Base-by-base conservation (phyloP, 768 basidiomycete genomes). In the Pulveroboletus sp. region DNA sequence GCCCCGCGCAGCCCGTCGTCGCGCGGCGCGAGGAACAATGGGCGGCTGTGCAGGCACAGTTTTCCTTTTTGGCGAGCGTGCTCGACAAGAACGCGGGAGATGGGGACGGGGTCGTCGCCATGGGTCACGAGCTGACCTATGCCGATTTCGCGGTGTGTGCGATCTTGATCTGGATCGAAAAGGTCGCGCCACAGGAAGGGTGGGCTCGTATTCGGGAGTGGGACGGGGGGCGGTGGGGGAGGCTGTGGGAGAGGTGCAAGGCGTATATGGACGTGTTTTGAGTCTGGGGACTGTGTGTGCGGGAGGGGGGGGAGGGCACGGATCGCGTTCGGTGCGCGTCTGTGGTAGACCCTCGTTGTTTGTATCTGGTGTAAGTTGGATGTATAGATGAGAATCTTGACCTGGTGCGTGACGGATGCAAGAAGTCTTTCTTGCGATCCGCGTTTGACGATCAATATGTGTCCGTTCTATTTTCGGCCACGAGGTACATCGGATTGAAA, bases 81-180 rank as follows among this genome's bases (percentile, higher is more conserved):
- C 68, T 89, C n/a, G 82, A 85, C 58, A 86, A 84, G 67, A 87
- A 87, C 54, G 55, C 64, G 6, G 74, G 75, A 0, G 83, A 86
- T 45, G 81, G 82, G 3, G 70, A 85, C 54, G 82, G 82, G 2
- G 68, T 79, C 10, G 82, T 86, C 29, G 79, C 70, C 14, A 81
- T 81, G 75, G 86, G 86, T 4, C 70, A 74, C 30, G 81, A 85
- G 17, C 73, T 87, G 43, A 80, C 78, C 10, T 86, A 87, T 55
- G 84, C 83, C 2, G 86, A 89, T 56, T 88, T 89, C 60, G 80
- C 83, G 5, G 66, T 89, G 19, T 86, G 84, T 55, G 79, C 86
- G 0, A 76, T 85, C 16, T 66, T 89, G 35, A 76, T 88, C 39
- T 89, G 85, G 85, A 82, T 88, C 35, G 81, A 87, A 62, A 73